phyloP scores from a whole-genome alignment of 345 rosid genomes.

The Barbarea vulgaris region DNA sequence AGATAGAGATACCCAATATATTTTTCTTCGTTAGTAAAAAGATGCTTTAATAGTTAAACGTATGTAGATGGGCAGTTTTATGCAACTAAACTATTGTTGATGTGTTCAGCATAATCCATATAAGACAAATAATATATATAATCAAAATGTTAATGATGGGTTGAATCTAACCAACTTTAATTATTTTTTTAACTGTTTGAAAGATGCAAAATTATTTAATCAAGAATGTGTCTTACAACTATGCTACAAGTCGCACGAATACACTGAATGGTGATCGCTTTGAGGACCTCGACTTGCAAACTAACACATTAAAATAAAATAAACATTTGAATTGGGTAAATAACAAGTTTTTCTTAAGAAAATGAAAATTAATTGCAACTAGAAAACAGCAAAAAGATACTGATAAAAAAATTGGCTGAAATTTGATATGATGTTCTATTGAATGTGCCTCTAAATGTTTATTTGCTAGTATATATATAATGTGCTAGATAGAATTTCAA shows the following conservation, averaged over 20 bases:
- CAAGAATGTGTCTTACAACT: slow-evolving; percentile 13
- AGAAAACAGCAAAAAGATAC: not conserved
- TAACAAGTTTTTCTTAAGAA: not conserved
- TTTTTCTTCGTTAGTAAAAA: slow-evolving; percentile 29
- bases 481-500: too few relatives aligned
- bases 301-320: not conserved
- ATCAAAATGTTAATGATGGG: slow-evolving; percentile 26
- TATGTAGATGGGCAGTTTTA: slow-evolving; percentile 23
- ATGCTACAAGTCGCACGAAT: slow-evolving; percentile 27
- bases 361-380: not conserved
- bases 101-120: slow-evolving; percentile 30
- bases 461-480: too few relatives aligned
- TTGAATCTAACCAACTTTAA: slow-evolving; percentile 26
- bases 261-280: slow-evolving; percentile 20
- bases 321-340: not conserved
- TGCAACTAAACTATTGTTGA: slow-evolving; percentile 25
- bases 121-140: slow-evolving; percentile 14
- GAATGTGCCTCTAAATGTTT: not conserved
- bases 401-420: not conserved
- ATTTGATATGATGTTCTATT: not conserved
- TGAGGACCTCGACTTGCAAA: slow-evolving; percentile 24
- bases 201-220: not conserved
- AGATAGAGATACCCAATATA: not conserved
- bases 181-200: slow-evolving; percentile 13
- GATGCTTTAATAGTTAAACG: slow-evolving; percentile 28